Conservation (phyloP, 345 rosid species). For the Cochlearia excelsa region DNA sequence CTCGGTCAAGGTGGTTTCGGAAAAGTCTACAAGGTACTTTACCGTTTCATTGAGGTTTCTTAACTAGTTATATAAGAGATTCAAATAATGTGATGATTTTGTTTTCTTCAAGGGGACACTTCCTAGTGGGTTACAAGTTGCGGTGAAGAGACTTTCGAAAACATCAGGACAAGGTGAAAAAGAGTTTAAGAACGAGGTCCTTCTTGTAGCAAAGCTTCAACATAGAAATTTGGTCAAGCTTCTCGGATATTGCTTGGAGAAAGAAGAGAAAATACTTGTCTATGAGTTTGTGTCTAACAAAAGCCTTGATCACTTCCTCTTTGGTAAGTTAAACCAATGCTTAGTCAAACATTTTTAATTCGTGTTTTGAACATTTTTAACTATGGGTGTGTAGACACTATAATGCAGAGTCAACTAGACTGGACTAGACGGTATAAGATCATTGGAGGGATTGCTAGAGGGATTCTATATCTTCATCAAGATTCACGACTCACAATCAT, state of each 20-base stretch:
- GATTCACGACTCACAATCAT: too few species aligned
- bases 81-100: too few species aligned
- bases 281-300: too few species aligned
- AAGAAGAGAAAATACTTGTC: constrained; percentile 35
- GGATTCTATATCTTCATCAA: too few species aligned
- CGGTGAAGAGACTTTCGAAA: constrained; percentile 49
- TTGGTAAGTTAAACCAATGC: too few species aligned
- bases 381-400: constrained; percentile 25
- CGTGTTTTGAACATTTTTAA: too few species aligned
- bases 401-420: constrained; percentile 17
- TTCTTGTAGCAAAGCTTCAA: too few species aligned
- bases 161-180: constrained; percentile 46
- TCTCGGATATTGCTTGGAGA: constrained; percentile 47
- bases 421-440: constrained; percentile 39
- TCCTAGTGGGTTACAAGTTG: constrained; percentile 41
- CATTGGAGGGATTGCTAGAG: constrained; percentile 38
- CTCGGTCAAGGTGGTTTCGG: constrained; percentile 73
- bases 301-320: too few species aligned
- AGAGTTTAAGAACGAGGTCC: constrained; percentile 36
- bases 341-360: too few species aligned
- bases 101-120: constrained; percentile 42
- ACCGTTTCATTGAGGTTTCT: too few species aligned
- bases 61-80: too few species aligned
- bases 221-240: constrained; percentile 16
- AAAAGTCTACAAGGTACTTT: constrained; percentile 55